Percentiles rank a stretch among this genome's conserved stretches.
Evolutionary conservation across 1,284 basidiomycete genomes (phyloP).

Genomic region (Microbotryomycetes sp.): DNA sequence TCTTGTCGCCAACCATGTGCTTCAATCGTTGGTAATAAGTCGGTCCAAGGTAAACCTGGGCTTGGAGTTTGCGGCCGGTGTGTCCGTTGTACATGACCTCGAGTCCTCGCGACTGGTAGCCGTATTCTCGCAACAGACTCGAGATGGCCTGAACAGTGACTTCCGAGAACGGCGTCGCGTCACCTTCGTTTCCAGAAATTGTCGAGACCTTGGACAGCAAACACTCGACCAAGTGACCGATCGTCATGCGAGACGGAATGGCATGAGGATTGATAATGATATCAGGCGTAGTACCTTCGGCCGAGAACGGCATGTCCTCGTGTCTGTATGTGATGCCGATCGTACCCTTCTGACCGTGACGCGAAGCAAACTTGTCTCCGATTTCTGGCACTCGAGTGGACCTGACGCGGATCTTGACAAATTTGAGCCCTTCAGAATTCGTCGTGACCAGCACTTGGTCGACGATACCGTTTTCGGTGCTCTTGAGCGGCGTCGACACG

Average conservation of each 20-base stretch:
- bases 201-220: constrained; percentile 93
- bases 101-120: constrained; percentile 88
- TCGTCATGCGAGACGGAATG: constrained; percentile 99
- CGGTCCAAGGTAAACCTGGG: constrained; percentile 95
- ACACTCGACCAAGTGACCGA: constrained; percentile 99
- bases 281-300: constrained; percentile 92
- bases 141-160: constrained; percentile 95
- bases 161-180: constrained; percentile 97
- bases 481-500: constrained; percentile 94
- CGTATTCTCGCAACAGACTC: constrained; percentile 66
- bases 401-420: constrained; percentile 95
- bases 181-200: constrained; percentile 90
- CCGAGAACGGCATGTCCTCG: constrained; percentile 99
- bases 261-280: constrained; percentile 99
- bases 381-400: constrained; percentile 94
- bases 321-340: constrained; percentile 98
- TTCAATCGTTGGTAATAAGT: constrained; percentile 99
- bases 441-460: constrained; percentile 97
- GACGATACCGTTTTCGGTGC: constrained; percentile 93
- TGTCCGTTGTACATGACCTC: constrained; percentile 99
- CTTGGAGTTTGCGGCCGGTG: constrained; percentile 92
- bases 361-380: constrained; percentile 98
- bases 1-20: constrained; percentile 99
- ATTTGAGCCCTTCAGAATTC: constrained; percentile 91
- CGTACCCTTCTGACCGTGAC: constrained; percentile 99